Evolutionary conservation across 257 asterid species (phyloP).

Genomic region (Penstemon barbatus): DNA sequence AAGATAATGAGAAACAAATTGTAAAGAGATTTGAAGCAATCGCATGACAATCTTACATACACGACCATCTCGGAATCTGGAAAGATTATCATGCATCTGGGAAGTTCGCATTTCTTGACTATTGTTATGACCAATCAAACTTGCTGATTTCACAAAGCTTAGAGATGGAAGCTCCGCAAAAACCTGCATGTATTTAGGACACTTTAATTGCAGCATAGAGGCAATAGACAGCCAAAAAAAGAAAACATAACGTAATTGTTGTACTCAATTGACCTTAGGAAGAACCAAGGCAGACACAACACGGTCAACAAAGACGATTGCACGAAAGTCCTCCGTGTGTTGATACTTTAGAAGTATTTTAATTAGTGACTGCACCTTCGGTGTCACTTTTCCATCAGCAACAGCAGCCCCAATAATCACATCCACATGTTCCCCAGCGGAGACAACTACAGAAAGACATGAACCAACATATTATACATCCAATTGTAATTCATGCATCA

Average conservation of each 20-base stretch:
- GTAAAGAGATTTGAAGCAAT: slow-evolving; percentile 18
- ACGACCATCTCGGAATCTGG: slow-evolving; percentile 97
- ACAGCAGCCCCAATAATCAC: slow-evolving; percentile 98
- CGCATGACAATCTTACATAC: slow-evolving; percentile 49
- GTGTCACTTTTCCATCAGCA: slow-evolving; percentile 99
- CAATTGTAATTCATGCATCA: slow-evolving; percentile 17
- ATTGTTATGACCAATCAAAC: slow-evolving; percentile 93
- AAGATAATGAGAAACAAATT: slow-evolving; percentile 23
- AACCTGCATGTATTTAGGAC: slow-evolving; percentile 53
- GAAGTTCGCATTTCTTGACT: slow-evolving; percentile 96
- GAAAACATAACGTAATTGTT: background rate
- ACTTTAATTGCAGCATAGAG: slow-evolving; percentile 25
- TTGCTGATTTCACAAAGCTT: slow-evolving; percentile 85
- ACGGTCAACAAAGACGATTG: slow-evolving; percentile 95
- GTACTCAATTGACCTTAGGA: slow-evolving; percentile 69
- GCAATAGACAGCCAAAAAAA: slow-evolving; percentile 23
- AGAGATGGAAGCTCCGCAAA: slow-evolving; percentile 92
- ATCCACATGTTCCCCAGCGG: slow-evolving; percentile 99
- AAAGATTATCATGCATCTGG: slow-evolving; percentile 96
- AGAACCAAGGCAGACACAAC: slow-evolving; percentile 97
- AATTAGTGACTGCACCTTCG: slow-evolving; percentile 95
- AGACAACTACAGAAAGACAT: slow-evolving; percentile 59
- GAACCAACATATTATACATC: slow-evolving; percentile 32
- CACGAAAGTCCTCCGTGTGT: slow-evolving; percentile 91
- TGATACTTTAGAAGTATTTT: slow-evolving; percentile 90